Evolutionary conservation across 1,284 basidiomycete genomes (phyloP), one percentile per base, ranked within the genome.

Genomic region (Malassezia arunalokei): DNA sequence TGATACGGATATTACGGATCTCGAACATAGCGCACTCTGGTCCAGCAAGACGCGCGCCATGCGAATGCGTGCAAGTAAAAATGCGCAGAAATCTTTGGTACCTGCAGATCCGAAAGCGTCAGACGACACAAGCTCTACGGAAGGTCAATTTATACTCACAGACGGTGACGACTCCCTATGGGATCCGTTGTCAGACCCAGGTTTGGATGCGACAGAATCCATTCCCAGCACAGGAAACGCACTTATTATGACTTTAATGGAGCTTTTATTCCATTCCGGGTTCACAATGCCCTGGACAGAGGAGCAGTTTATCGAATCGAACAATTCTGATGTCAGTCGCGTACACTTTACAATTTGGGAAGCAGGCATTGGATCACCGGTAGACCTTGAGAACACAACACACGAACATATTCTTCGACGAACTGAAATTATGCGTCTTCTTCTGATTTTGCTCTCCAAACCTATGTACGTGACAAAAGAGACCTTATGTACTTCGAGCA

Each of bases 231-330:
- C 35, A 17, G 53, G 53, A 1, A 32, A 50, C 20, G 31, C 37
- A 5, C 43, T 55, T 7, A 41, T 55, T 5, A 35, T 50, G 38
- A 55, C 53, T 5, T 11, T 60, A 14, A 45, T 71, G 32, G 66
- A 72, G 38, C 57, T 71, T 7, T 60, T 72, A 30, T 72, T 72
- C 48, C 66, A 64, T 49, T 59, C 66, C 12, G 68, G 68, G 35
- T 71, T 72, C 54, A 63, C 66, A 20, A 56, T 72, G 8, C 70
- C 68, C 5, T 68, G 66, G 64, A 68, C 66, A 1, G 61, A 65
- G 28, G 68, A 72, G 31, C 63, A 65, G 43, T 56, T 66, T 9
- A 49, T 58, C 46, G 50, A 57, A 38, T 28, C 30, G 5, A 37
- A 12, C 1, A 27, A 40, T 14, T n/a, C 40, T 6, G 44, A 47